These are phyloP conservation scores for Paracamarosporium sp. DNA, from an alignment of 2,329 filamentous ascomycete genomes.

Conservation along the genomic window DNA sequence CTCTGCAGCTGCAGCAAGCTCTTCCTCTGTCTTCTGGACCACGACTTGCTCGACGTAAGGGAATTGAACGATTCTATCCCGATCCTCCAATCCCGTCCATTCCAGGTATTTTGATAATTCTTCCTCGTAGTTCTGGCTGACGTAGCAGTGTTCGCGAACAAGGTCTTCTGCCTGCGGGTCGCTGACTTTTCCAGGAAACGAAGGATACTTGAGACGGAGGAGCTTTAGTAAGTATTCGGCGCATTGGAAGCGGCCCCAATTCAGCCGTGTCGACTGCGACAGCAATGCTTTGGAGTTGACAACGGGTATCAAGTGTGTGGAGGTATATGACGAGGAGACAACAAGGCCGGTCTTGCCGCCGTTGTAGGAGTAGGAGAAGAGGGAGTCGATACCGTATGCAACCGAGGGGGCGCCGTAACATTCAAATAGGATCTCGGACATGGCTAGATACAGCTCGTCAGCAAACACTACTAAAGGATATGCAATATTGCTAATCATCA, in stretches of 20 bases:
- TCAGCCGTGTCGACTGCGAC: conserved; percentile 83
- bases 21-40: conserved; percentile 91
- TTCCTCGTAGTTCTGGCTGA: conserved; percentile 81
- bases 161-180: conserved; percentile 86
- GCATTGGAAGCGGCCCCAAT: conserved; percentile 92
- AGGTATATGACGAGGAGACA: conserved; percentile 89
- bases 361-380: conserved; percentile 96
- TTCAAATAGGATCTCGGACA: conserved; percentile 97
- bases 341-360: conserved; percentile 86
- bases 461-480: not conserved
- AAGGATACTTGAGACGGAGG: conserved; percentile 87
- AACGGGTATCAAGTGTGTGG: conserved; percentile 94
- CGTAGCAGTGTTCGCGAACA: conserved; percentile 86
- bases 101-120: conserved; percentile 82
- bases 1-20: conserved; percentile 87
- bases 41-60: conserved; percentile 92
- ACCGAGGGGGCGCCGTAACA: conserved; percentile 90
- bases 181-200: conserved; percentile 85
- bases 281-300: conserved; percentile 85
- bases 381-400: conserved; percentile 92
- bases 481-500: not conserved
- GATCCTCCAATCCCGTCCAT: conserved; percentile 89
- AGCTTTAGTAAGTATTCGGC: conserved; percentile 92
- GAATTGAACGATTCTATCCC: conserved; percentile 88
- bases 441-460: conserved; percentile 64